Evolutionary conservation across 208 protist genomes (phyloP), one percentile per base, ranked within the genome.

Genomic region (Herpetomonas samuelpessoai): DNA sequence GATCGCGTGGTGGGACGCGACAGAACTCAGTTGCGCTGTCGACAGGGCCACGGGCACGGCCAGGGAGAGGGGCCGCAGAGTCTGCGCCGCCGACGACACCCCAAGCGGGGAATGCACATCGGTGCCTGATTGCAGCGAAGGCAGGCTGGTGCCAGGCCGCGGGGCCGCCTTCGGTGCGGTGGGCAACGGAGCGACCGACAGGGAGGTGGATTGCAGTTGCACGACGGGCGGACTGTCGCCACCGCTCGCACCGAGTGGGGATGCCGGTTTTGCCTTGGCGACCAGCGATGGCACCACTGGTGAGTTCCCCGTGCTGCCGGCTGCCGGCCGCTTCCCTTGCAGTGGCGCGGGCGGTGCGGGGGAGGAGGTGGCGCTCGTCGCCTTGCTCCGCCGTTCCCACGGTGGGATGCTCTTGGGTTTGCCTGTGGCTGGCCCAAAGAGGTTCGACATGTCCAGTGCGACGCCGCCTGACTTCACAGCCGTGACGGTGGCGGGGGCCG

Each of bases 341-440:
- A 28, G 16, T 22, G 26, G 14, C 2, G 6, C 7, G 2, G 30
- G 12, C 7, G 46, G 46, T 7, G 46, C 7, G 12, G 46, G 46
- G 22, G 46, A 21, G 46, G 18, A 27, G 22, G 12, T n/a, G 7
- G 46, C 18, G 46, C 24, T 51, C 7, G 31, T 10, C 28, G 44
- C 25, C 64, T 61, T 70, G 24, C 35, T 50, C 19, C 55, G 54
- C n/a, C 65, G 76, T 47, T 72, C 55, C 71, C 76, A 82, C 28
- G 76, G 76, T 14, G 76, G 76, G n/a, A 83, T 26, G 14, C 59
- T 48, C 52, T 78, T 78, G 48, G 70, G 76, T 21, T 22, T 28
- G 18, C 55, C 39, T 45, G 61, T 73, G 19, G 26, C 59, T 2
- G 60, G 29, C 0, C 50, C 65, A 27, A 83, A 78, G 35, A 78